Evolutionary conservation across 2,329 filamentous ascomycete genomes (phyloP).

Genomic region (Rutstroemia sp.): DNA sequence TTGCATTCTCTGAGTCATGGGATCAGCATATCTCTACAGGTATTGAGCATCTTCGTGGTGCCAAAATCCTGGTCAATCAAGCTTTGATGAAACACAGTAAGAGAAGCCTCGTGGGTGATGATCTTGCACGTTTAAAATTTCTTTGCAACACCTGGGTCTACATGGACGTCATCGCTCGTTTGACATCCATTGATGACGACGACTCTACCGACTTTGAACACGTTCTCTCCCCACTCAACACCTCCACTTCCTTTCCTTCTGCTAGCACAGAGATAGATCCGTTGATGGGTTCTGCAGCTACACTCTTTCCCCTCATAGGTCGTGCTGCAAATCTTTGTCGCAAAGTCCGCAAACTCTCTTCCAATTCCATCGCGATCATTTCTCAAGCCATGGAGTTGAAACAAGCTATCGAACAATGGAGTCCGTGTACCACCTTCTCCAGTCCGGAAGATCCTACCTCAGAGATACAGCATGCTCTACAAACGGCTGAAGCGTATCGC

Average conservation of each 20-base stretch:
- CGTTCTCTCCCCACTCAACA: slow-evolving; percentile 34
- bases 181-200: slow-evolving; percentile 49
- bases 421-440: slow-evolving; percentile 42
- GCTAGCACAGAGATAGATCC: slow-evolving; percentile 53
- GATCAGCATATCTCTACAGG: slow-evolving; percentile 62
- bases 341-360: slow-evolving; percentile 42
- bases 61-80: slow-evolving; percentile 54
- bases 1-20: slow-evolving; percentile 66
- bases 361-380: slow-evolving; percentile 54
- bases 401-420: slow-evolving; percentile 52
- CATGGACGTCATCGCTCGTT: slow-evolving; percentile 63
- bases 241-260: slow-evolving; percentile 27
- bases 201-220: slow-evolving; percentile 47
- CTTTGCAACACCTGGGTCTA: slow-evolving; percentile 69
- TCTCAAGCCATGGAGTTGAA: slow-evolving; percentile 56
- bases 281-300: slow-evolving; percentile 61
- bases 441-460: slow-evolving; percentile 56
- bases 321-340: slow-evolving; percentile 59
- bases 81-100: slow-evolving; percentile 42
- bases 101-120: slow-evolving; percentile 36
- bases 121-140: slow-evolving; percentile 52
- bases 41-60: slow-evolving; percentile 61
- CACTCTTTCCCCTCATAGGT: slow-evolving; percentile 62
- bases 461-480: slow-evolving; percentile 55
- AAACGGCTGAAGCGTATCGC: slow-evolving; percentile 60